These are phyloP conservation scores for Trichosanthes truncata DNA, from an alignment of 306 rosid species.

Conservation along the genomic window DNA sequence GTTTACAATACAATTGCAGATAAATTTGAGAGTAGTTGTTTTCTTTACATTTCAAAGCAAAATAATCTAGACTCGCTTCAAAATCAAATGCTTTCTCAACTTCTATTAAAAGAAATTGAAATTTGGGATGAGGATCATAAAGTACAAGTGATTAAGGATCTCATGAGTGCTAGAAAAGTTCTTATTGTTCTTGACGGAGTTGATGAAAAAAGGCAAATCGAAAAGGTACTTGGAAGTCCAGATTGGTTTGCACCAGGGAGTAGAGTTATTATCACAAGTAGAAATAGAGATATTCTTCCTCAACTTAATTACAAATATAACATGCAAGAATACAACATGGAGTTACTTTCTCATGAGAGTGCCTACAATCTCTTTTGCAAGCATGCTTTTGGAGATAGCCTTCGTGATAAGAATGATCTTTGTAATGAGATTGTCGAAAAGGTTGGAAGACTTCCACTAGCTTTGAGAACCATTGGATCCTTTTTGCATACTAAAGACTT, in stretches of 20 bases:
- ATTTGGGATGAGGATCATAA: not conserved
- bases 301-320: not conserved
- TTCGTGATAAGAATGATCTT: not conserved
- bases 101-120: not conserved
- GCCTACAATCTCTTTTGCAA: not conserved
- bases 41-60: not conserved
- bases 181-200: not conserved
- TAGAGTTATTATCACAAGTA: not conserved
- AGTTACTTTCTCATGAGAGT: not conserved
- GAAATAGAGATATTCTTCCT: not conserved
- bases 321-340: not conserved
- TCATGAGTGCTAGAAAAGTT: not conserved
- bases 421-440: not conserved
- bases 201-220: not conserved
- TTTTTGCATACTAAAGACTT: not conserved
- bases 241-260: not conserved
- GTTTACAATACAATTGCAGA: not conserved
- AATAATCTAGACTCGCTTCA: not conserved
- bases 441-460: slow-evolving; percentile 3
- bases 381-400: too few species aligned
- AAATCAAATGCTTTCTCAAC: not conserved
- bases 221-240: not conserved
- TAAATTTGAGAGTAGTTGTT: too few species aligned
- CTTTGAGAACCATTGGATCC: not conserved
- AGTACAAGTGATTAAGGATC: not conserved